Conservation (phyloP, 352 stramenopile genomes). For the Blastocystis sp. region DNA sequence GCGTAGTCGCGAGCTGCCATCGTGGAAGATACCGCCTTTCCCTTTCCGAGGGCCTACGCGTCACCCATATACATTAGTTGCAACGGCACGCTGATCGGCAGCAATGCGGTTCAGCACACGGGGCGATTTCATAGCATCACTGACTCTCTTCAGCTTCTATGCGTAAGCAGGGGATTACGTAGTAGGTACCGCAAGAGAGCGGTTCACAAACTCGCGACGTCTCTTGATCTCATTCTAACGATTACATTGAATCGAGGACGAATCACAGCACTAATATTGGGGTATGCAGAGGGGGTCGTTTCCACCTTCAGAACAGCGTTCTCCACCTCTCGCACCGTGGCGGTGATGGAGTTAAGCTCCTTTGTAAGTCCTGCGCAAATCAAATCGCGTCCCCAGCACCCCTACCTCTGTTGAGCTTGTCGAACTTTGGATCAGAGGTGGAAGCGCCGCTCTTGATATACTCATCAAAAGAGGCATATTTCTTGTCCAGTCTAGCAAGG, state of each 20-base stretch:
- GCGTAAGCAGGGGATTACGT: not conserved
- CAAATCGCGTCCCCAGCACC: too few species aligned
- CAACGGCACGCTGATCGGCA: conserved; percentile 49
- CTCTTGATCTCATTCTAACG: conserved; percentile 39
- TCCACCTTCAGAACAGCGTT: conserved; percentile 59
- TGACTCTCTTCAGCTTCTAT: conserved; percentile 62
- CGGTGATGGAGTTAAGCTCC: conserved; percentile 46
- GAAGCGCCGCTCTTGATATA: conserved; percentile 41
- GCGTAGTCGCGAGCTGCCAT: conserved; percentile 63
- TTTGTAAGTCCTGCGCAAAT: conserved; percentile 26
- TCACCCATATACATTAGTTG: not conserved
- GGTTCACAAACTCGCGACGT: conserved; percentile 52
- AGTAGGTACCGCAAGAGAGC: conserved; percentile 2
- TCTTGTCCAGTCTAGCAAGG: conserved; percentile 50
- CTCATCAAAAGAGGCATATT: conserved; percentile 39
- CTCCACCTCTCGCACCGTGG: conserved; percentile 30
- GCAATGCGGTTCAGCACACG: conserved; percentile 58
- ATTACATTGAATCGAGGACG: not conserved
- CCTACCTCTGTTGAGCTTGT: conserved; percentile 57
- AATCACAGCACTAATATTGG: conserved; percentile 43
- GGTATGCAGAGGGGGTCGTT: conserved; percentile 29
- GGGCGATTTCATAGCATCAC: conserved; percentile 49
- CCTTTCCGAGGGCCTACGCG: conserved; percentile 5
- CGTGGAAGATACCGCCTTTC: conserved; percentile 28
- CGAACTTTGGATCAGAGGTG: conserved; percentile 59